Percentiles rank a stretch among this genome's conserved stretches.
These are phyloP conservation scores for Haematococcus sp. DNA, from an alignment of 139 green algal genomes.

Conservation along the genomic window DNA sequence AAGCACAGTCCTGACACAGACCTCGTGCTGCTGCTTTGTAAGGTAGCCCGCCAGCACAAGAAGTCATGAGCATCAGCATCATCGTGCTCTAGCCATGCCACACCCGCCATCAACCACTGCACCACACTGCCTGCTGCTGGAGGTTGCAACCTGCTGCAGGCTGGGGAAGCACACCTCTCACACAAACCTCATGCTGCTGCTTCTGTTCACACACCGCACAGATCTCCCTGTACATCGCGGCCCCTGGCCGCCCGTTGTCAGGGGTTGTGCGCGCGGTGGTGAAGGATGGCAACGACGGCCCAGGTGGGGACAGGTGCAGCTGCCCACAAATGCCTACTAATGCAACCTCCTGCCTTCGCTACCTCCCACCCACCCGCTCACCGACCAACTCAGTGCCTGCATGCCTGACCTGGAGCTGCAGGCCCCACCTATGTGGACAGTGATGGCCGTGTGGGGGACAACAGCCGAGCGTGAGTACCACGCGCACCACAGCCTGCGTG, in stretches of 20 bases:
- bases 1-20: neutral
- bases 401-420: too few relatives aligned
- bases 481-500: too few relatives aligned
- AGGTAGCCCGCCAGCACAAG: neutral
- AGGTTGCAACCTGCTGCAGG: too few relatives aligned
- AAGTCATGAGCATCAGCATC: neutral
- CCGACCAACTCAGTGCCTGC: too few relatives aligned
- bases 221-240: constrained; percentile 24
- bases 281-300: constrained; percentile 39
- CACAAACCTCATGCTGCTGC: neutral
- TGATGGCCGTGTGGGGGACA: constrained; percentile 22
- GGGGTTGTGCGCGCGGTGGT: constrained; percentile 49
- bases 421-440: constrained; percentile 23
- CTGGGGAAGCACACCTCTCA: too few relatives aligned
- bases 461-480: constrained; percentile 2
- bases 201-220: neutral
- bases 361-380: too few relatives aligned
- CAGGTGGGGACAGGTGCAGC: too few relatives aligned
- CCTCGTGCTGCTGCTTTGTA: neutral
- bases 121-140: too few relatives aligned
- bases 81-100: too few relatives aligned
- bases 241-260: neutral
- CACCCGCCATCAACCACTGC: too few relatives aligned
- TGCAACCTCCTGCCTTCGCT: too few relatives aligned
- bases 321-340: too few relatives aligned